phyloP scores from a whole-genome alignment of 2,329 filamentous ascomycete genomes.

The Diaporthe ampelina region DNA sequence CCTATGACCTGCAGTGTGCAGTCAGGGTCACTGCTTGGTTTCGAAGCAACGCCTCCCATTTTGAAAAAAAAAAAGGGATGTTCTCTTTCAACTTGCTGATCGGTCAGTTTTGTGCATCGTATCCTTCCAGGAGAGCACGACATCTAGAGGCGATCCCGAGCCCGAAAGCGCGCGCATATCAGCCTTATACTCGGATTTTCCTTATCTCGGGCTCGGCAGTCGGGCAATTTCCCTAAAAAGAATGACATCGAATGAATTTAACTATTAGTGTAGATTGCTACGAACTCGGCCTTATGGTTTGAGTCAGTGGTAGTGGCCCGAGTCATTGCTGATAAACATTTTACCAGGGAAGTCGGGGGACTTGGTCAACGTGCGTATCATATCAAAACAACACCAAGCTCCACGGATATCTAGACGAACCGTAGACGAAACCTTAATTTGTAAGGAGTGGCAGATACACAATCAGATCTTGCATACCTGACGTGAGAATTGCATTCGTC shows the following conservation, averaged over 20 bases:
- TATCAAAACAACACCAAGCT: not conserved
- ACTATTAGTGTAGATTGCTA: not conserved
- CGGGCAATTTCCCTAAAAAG: not conserved
- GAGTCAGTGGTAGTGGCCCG: not conserved
- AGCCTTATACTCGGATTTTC: not conserved
- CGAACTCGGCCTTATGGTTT: no score
- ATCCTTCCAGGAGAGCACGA: no score
- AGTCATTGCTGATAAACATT: not conserved
- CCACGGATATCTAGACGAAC: no score
- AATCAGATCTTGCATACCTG: not conserved
- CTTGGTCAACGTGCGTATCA: no score
- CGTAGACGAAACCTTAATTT: no score
- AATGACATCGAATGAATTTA: not conserved
- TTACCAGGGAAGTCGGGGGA: no score
- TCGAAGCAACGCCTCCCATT: slow-evolving; percentile 29
- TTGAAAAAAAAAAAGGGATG: not conserved
- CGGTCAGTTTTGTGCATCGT: not conserved
- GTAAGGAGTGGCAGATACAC: not conserved
- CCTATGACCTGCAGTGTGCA: slow-evolving; percentile 24
- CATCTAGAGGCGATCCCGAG: no score
- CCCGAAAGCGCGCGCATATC: not conserved
- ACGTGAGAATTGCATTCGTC: not conserved
- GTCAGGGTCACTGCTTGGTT: not conserved
- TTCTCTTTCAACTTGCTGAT: not conserved
- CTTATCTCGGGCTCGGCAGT: slow-evolving; percentile 22